phyloP scores from a whole-genome alignment of 331 rosid genomes.

The Erythrophleum ivorense region DNA sequence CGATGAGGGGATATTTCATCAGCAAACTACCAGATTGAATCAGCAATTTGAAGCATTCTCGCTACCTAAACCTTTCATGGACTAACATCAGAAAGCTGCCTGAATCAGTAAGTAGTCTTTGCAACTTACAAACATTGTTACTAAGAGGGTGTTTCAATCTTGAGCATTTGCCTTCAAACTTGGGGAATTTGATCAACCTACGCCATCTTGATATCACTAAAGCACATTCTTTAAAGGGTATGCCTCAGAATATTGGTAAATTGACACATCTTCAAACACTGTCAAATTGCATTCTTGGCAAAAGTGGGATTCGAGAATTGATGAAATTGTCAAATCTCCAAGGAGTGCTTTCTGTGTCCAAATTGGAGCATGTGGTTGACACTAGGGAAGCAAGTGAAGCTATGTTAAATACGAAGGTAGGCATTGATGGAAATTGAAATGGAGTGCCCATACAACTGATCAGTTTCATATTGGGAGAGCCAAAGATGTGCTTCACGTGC shows the following conservation, averaged over 20 bases:
- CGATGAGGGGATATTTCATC: no score
- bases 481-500: slow-evolving; percentile 23
- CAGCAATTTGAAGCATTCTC: slow-evolving; percentile 27
- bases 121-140: slow-evolving; percentile 33
- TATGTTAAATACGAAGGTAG: slow-evolving; percentile 13
- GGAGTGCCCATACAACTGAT: slow-evolving; percentile 22
- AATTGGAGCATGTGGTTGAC: no score
- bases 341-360: no score
- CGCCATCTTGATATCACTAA: neutral
- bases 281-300: slow-evolving; percentile 1
- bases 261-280: slow-evolving; percentile 30
- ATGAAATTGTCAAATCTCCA: slow-evolving; percentile 22
- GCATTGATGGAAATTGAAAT: slow-evolving; percentile 31
- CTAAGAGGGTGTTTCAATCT: no score
- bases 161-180: no score
- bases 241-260: slow-evolving; percentile 14
- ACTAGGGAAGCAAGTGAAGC: slow-evolving; percentile 35
- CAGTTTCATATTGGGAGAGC: neutral
- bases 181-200: no score
- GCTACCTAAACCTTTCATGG: slow-evolving; percentile 25
- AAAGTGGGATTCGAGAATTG: no score
- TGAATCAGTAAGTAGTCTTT: slow-evolving; percentile 30
- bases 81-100: slow-evolving; percentile 15
- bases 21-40: no score
- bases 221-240: slow-evolving; percentile 16